Percentiles rank a stretch among this genome's conserved stretches.
Evolutionary conservation across 768 basidiomycete genomes (phyloP).

Genomic region (Calocybe gangraenosa): DNA sequence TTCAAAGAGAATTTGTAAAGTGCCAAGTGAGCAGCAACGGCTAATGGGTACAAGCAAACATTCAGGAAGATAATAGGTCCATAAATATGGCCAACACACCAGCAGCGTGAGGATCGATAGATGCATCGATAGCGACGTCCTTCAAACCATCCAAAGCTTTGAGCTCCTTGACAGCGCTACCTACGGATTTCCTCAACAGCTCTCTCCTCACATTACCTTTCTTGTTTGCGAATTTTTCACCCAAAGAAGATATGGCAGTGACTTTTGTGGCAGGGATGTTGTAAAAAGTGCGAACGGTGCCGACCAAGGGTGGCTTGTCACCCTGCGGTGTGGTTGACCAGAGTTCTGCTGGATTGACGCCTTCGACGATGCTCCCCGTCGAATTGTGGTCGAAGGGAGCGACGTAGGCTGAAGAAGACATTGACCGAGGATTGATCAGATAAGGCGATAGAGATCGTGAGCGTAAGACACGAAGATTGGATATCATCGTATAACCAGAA

Average conservation of each 20-base stretch:
- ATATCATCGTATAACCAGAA: slow-evolving; percentile 11
- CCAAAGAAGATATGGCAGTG: slow-evolving; percentile 55
- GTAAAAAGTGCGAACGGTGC: slow-evolving; percentile 64
- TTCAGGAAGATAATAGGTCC: not conserved
- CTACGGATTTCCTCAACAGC: slow-evolving; percentile 65
- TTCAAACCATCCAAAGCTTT: slow-evolving; percentile 59
- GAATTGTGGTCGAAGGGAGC: slow-evolving; percentile 52
- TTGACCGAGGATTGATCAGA: slow-evolving; percentile 27
- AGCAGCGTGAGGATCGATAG: slow-evolving; percentile 70
- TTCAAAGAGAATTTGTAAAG: slow-evolving; percentile 76
- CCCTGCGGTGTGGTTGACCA: slow-evolving; percentile 49
- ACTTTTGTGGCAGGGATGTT: slow-evolving; percentile 43
- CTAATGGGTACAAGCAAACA: slow-evolving; percentile 26
- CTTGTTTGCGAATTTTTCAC: slow-evolving; percentile 47
- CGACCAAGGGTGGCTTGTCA: slow-evolving; percentile 53
- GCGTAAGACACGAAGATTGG: slow-evolving; percentile 14
- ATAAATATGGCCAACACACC: slow-evolving; percentile 36
- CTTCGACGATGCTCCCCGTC: slow-evolving; percentile 24
- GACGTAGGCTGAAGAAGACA: slow-evolving; percentile 55
- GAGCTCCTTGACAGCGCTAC: slow-evolving; percentile 67
- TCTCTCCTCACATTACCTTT: slow-evolving; percentile 51
- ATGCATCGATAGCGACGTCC: slow-evolving; percentile 60
- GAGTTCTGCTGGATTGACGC: slow-evolving; percentile 42
- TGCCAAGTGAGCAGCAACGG: slow-evolving; percentile 76
- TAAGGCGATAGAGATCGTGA: slow-evolving; percentile 16